Base-by-base conservation (phyloP, 73 alveolate species). In the Paramecium tetraurelia region DNA sequence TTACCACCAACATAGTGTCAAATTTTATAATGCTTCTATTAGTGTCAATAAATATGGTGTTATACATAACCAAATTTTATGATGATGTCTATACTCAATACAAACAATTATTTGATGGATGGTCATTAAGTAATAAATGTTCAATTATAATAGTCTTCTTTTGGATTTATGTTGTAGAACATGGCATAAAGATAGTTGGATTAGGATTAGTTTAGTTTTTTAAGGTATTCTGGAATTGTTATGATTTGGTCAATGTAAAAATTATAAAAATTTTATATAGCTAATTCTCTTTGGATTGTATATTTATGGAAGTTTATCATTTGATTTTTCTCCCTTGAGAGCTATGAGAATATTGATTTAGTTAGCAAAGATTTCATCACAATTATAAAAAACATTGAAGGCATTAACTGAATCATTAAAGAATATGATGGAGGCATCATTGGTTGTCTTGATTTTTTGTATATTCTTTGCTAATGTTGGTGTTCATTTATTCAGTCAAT, bases 381-480 rank as follows among this genome's bases (percentile, higher is more conserved):
- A 80, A 44, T 80, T 80, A 46, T 29, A 27, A 9, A 80, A 14
- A 8, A 46, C 72, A 8, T 20, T 80, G 8, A 80, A 46, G 46
- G 90, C 90, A 14, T 24, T 80, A 44, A 44, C 76, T 11, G 90
- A 80, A 24, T 22, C 76, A 9, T 24, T 80, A 10, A 80, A 80
- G 18, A 44, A 41, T 46, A 80, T 80, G 90, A 41, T 80, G 9
- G 90, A 80, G 18, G 70, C 90, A 44, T 80, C 90, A 0, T 41
- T 80, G 16, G 75, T 80, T 2, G 90, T 80, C 2, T 14, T 80
- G 14, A 80, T 80, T 10, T 48, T 80, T 41, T 44, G 90, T 80
- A 41, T 80, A 21, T 80, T 80, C 75, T 80, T 80, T 48, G 90
- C 90, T 4, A 80, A 80, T 80, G 90, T 80, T 20, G 90, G 90